phyloP scores from a whole-genome alignment of 306 rosid species.

The Ormosia semicastrata region DNA sequence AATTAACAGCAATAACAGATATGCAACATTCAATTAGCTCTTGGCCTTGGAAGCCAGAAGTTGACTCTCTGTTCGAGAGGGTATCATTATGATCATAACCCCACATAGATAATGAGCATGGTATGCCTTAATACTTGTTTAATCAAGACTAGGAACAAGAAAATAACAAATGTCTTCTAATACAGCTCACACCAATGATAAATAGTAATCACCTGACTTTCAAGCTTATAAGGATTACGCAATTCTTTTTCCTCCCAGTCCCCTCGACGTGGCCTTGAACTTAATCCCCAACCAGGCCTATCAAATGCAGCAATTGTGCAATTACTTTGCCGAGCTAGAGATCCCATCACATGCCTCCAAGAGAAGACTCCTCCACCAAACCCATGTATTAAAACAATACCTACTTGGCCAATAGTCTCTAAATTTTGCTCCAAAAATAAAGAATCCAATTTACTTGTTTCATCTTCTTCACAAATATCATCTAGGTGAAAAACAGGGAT shows the following conservation, averaged over 20 bases:
- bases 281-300: slow-evolving; percentile 98
- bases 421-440: slow-evolving; percentile 34
- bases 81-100: not conserved
- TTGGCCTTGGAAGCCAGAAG: not conserved
- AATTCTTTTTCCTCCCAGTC: slow-evolving; percentile 88
- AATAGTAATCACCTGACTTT: slow-evolving; percentile 67
- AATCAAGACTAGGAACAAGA: not conserved
- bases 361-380: slow-evolving; percentile 99
- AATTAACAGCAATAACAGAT: not conserved
- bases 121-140: not conserved
- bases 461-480: slow-evolving; percentile 53
- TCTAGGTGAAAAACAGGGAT: slow-evolving; percentile 71
- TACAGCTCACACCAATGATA: not conserved
- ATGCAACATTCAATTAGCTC: not conserved
- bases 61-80: not conserved
- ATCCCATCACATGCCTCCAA: slow-evolving; percentile 96
- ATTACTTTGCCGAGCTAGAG: slow-evolving; percentile 72
- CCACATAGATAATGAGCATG: not conserved
- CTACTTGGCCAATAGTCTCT: slow-evolving; percentile 61
- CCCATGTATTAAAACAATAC: slow-evolving; percentile 87
- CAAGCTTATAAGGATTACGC: slow-evolving; percentile 92
- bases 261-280: slow-evolving; percentile 66
- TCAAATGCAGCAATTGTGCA: slow-evolving; percentile 90
- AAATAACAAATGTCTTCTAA: not conserved
- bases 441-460: slow-evolving; percentile 40